These are phyloP conservation scores for Neurospora sp. DNA, from an alignment of 495 filamentous ascomycete genomes.

Conservation along the genomic window DNA sequence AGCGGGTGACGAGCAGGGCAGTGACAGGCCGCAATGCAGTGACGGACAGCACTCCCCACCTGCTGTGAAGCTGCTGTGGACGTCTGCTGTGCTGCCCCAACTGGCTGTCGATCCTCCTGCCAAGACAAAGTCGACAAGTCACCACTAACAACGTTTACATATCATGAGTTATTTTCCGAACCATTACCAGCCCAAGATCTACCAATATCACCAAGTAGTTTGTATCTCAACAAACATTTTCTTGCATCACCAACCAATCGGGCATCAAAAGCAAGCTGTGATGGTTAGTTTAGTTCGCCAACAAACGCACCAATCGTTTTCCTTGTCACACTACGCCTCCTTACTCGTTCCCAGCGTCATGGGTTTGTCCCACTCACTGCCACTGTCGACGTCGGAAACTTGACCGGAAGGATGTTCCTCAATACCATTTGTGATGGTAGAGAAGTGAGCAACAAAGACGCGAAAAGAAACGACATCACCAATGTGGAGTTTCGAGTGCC, in stretches of 20 bases:
- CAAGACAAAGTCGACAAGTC: neutral
- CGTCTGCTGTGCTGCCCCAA: neutral
- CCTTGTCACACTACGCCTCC: neutral
- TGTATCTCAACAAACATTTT: neutral
- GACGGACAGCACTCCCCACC: neutral
- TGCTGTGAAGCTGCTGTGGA: neutral
- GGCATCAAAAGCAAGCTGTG: neutral
- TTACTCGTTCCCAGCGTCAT: neutral
- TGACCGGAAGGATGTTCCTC: neutral
- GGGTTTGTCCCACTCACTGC: neutral
- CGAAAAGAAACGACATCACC: neutral
- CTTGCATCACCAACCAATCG: neutral
- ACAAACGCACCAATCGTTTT: neutral
- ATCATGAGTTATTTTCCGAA: neutral
- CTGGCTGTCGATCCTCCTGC: neutral
- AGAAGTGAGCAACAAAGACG: no score
- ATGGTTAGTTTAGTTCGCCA: neutral
- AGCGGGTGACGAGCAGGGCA: neutral
- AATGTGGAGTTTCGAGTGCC: neutral
- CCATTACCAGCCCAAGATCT: neutral
- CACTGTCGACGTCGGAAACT: neutral
- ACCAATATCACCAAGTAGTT: neutral
- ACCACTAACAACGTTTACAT: neutral
- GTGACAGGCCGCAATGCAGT: neutral
- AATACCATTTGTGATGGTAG: no score